These are phyloP conservation scores for Rhodamnia argentea DNA, from an alignment of 345 rosid species.

Conservation along the genomic window DNA sequence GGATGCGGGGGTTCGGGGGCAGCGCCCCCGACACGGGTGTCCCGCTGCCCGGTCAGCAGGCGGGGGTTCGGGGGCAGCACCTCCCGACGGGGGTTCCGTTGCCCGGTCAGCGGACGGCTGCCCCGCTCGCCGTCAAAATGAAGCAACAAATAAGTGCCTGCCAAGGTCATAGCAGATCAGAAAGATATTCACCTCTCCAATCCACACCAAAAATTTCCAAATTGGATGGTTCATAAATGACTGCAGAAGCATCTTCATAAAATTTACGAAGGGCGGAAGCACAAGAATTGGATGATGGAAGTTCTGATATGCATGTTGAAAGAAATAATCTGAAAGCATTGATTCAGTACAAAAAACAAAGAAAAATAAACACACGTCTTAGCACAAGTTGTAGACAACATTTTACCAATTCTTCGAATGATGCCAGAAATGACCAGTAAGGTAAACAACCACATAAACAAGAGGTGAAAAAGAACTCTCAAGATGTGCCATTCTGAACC, in stretches of 20 bases:
- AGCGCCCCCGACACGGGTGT: too few species aligned
- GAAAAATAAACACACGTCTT: not conserved
- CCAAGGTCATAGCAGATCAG: too few species aligned
- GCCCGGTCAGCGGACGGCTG: too few species aligned
- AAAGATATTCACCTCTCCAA: conserved; percentile 94
- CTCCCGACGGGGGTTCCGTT: too few species aligned
- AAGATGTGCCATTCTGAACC: not conserved
- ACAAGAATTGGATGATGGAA: conserved; percentile 70
- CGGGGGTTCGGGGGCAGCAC: too few species aligned
- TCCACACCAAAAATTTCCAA: conserved; percentile 85
- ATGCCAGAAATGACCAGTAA: not conserved
- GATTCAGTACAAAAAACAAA: conserved; percentile 22
- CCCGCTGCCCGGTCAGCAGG: too few species aligned
- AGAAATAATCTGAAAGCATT: conserved; percentile 83
- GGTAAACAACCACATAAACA: not conserved
- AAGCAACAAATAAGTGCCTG: too few species aligned
- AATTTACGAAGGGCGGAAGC: conserved; percentile 79
- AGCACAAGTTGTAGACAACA: not conserved
- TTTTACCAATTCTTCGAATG: not conserved
- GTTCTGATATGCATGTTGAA: conserved; percentile 78
- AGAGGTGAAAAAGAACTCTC: not conserved
- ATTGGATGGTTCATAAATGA: conserved; percentile 68
- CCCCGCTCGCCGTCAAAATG: too few species aligned
- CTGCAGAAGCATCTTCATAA: conserved; percentile 73
- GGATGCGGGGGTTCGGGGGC: too few species aligned